Evolutionary conservation across 2,329 filamentous ascomycete species (phyloP), one percentile per base, ranked within the genome.

Genomic region (Fusarium praegraminearum): DNA sequence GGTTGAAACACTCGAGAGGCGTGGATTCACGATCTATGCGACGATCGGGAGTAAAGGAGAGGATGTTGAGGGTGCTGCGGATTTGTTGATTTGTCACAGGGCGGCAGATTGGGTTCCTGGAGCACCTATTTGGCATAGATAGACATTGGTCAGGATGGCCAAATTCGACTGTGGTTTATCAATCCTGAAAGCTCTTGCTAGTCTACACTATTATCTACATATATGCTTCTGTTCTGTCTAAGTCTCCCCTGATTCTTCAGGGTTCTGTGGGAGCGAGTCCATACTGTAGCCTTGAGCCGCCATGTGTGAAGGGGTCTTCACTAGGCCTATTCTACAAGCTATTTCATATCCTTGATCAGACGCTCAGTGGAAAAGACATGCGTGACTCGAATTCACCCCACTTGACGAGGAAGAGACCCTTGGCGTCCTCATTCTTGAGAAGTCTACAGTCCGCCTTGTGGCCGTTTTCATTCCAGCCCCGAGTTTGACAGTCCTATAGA

Each of bases 381-480:
- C 49, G 28, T 2, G n/a, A 28, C 5, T 68, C 28, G 3, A 68
- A 58, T 0, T 41, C 18, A 7, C 40, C 38, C 57, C 57, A 59
- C 13, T 53, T 52, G 10, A 69, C 12, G 20, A 38, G 43, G 12
- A 71, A 69, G 15, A 71, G 0, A 2, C 49, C 64, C 26, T 57
- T 54, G 11, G 69, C 20, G 11, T 66, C 52, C 4, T 30, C 1
- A 2, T 71, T 51, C 8, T 28, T 38, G 13, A 73, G 55, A 30
- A 70, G 47, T 15, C 59, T 58, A 12, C 70, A 73, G 22, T 70
- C 64, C 15, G 13, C 16, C 12, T 66, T 66, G 28, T 73, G 70
- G 0, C 46, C 61, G 2, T 67, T 66, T 15, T 62, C 47, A 1
- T 35, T 38, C 69, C 70, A 73, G 0, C 60, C 57, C 1, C 22